Base-by-base conservation (phyloP, 129 eudicot species). In the Erigeron canadensis region DNA sequence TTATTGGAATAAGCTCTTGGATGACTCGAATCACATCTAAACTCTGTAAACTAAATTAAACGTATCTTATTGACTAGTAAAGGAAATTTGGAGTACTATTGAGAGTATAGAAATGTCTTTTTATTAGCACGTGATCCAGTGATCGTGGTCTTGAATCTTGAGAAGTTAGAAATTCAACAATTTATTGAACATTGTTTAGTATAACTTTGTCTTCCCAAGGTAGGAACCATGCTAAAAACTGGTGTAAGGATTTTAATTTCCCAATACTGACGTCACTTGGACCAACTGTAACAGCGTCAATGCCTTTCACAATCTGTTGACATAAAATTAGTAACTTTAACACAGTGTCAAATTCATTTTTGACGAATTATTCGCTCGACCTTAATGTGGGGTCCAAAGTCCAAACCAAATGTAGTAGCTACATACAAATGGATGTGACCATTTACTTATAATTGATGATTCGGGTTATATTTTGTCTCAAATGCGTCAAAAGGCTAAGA, bases 271-370 rank as follows among this genome's bases (percentile, higher is more conserved):
- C 91, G 81, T 81, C 37, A 86, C 59, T 65, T 87, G 92, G 78
- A 95, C 96, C 76, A 95, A 81, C 81, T 95, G 99, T 72, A 62
- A 95, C 79, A 12, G 97, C 99, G 76, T 95, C 99, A n/a, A 95
- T 90, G 37, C 96, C 99, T 81, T 95, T 95, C 86, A 95, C 99
- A 73, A 95, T 78, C 99, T 95, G 86, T 48, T 73, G 42, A 65
- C 65, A 76, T 9, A 66, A 63, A 70, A 43, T 63, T 38, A 15
- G 39, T n/a, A 46, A 11, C 22, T 66, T 3, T n/a, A 62, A 17
- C 42, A 50, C 19, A 73, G 12, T 10, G 1, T 63, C 39, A 59
- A 34, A 9, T 6, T 53, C 8, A 12, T 50, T 17, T 18, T 8
- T 6, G 56, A 50, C 56, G 16, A 50, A n/a, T n/a, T n/a, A n/a